Conservation (phyloP, 257 asterid genomes). For the Salvia splendens region DNA sequence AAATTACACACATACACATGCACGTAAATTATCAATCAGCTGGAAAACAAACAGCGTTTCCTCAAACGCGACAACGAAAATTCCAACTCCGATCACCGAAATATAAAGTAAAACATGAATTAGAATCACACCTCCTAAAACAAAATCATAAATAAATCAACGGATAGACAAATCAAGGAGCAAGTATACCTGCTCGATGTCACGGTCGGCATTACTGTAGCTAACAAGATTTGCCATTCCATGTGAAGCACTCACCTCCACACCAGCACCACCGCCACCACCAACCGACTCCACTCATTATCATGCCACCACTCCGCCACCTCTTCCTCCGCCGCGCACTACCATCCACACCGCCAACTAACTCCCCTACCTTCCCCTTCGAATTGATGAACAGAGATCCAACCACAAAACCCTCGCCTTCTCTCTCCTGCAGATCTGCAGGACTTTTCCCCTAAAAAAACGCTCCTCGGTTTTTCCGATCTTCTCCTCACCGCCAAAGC, state of each 20-base stretch:
- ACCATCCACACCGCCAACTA: constrained; percentile 60
- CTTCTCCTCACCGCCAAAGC: constrained; percentile 18
- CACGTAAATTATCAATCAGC: background rate
- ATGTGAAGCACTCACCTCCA: constrained; percentile 70
- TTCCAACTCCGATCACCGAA: constrained; percentile 22
- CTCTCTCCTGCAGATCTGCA: constrained; percentile 40
- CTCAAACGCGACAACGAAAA: background rate
- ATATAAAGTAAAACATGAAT: background rate
- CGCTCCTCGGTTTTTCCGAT: background rate
- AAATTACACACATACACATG: too few relatives aligned
- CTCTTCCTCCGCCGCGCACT: constrained; percentile 60
- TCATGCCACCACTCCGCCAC: constrained; percentile 53
- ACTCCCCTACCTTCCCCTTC: constrained; percentile 38
- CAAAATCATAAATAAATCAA: background rate
- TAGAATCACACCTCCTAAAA: constrained; percentile 27
- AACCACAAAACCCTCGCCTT: constrained; percentile 25
- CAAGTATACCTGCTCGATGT: constrained; percentile 70
- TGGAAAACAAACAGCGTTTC: background rate
- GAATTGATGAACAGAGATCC: constrained; percentile 32
- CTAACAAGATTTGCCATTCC: constrained; percentile 99
- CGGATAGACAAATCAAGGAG: constrained; percentile 25
- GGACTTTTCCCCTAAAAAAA: constrained; percentile 17
- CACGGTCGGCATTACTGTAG: constrained; percentile 79
- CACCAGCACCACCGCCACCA: constrained; percentile 79
- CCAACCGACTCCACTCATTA: constrained; percentile 81